phyloP scores from a whole-genome alignment of 2,329 filamentous ascomycete genomes.

The Xylariaceae sp. region DNA sequence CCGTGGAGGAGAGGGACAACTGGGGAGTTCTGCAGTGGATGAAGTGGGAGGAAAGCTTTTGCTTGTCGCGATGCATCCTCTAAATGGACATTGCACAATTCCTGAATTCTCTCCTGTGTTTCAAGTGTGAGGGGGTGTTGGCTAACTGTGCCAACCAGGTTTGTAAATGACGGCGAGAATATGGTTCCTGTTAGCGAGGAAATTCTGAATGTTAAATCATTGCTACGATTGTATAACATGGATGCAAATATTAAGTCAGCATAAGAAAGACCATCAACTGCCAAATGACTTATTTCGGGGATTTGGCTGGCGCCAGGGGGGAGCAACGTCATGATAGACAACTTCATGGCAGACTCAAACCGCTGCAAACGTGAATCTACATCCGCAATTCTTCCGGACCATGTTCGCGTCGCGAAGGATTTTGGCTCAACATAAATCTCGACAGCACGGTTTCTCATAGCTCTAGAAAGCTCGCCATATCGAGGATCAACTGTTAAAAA shows the following conservation, averaged over 20 bases:
- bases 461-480: conserved; percentile 88
- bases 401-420: conserved; percentile 30
- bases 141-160: conserved; percentile 22
- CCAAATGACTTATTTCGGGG: conserved; percentile 31
- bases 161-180: conserved; percentile 14
- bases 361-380: conserved; percentile 50
- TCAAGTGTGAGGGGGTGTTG: conserved; percentile 29
- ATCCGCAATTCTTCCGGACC: conserved; percentile 39
- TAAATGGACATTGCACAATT: conserved; percentile 34
- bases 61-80: conserved; percentile 27
- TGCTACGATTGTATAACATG: conserved; percentile 23
- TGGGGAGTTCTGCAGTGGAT: conserved; percentile 56
- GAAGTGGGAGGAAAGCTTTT: too few species aligned
- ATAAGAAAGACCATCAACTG: conserved; percentile 46
- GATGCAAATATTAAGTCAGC: conserved; percentile 40
- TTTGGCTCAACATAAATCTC: conserved; percentile 72
- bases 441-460: conserved; percentile 92
- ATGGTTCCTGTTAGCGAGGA: too few species aligned
- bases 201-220: too few species aligned
- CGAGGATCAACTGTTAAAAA: conserved; percentile 91
- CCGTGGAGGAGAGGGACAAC: conserved; percentile 44
- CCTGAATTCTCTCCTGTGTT: conserved; percentile 33
- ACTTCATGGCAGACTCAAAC: conserved; percentile 38
- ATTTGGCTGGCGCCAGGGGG: conserved; percentile 25
- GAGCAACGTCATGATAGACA: conserved; percentile 33